Evolutionary conservation across 805 yeast genomes (phyloP).

Genomic region (Myxozyma vanderwaltii): DNA sequence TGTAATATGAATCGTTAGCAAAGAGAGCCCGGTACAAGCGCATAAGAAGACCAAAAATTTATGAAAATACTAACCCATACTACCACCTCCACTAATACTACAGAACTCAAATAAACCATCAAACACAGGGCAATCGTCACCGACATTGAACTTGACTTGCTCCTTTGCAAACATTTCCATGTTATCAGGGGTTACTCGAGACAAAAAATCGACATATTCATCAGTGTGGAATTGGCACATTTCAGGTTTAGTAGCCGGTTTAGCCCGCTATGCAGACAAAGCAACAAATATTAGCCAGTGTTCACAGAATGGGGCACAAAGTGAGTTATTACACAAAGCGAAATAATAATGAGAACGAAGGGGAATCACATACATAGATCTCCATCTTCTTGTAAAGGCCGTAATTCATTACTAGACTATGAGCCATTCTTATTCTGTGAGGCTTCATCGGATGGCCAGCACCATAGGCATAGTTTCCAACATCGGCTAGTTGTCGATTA

Average conservation of each 20-base stretch:
- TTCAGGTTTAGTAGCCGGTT: slow-evolving; percentile 96
- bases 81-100: slow-evolving; percentile 87
- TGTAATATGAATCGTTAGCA: not conserved
- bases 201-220: slow-evolving; percentile 83
- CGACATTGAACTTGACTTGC: slow-evolving; percentile 88
- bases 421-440: slow-evolving; percentile 98
- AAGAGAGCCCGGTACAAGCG: not conserved
- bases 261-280: slow-evolving; percentile 59
- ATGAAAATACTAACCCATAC: slow-evolving; percentile 59
- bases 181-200: slow-evolving; percentile 29
- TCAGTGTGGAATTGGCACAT: slow-evolving; percentile 98
- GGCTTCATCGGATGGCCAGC: slow-evolving; percentile 99
- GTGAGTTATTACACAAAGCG: not conserved
- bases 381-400: slow-evolving; percentile 97
- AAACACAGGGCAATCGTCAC: slow-evolving; percentile 94
- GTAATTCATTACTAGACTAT: slow-evolving; percentile 93
- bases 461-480: slow-evolving; percentile 97
- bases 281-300: not conserved
- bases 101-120: slow-evolving; percentile 94
- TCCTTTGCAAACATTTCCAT: slow-evolving; percentile 64
- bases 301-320: too few relatives aligned
- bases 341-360: not conserved
- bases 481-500: slow-evolving; percentile 58
- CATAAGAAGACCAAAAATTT: not conserved
- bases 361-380: slow-evolving; percentile 54